These are phyloP conservation scores for Notholithocarpus densiflorus DNA, from an alignment of 306 rosid species.

Conservation along the genomic window DNA sequence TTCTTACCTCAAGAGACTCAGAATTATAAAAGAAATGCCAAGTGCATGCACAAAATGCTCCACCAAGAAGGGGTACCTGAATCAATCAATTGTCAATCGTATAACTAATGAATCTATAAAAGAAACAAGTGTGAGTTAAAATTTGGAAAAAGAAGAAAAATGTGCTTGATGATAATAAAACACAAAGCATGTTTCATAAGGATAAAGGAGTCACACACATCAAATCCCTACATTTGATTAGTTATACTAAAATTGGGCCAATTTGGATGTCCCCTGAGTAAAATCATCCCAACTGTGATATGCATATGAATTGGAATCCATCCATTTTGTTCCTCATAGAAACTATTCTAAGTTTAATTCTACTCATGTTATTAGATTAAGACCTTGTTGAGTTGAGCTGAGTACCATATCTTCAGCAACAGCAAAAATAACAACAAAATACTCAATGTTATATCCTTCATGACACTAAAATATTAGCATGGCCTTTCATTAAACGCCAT, in stretches of 20 bases:
- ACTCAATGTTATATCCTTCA: neutral
- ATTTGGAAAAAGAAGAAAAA: neutral
- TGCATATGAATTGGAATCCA: neutral
- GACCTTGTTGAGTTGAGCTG: neutral
- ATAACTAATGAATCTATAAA: neutral
- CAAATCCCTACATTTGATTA: neutral
- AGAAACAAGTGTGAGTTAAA: neutral
- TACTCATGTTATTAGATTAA: neutral
- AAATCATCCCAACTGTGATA: neutral
- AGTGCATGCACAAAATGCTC: constrained; percentile 93
- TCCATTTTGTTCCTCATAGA: neutral
- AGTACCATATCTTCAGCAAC: neutral
- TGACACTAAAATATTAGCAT: neutral
- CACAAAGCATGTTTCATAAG: neutral
- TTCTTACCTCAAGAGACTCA: constrained; percentile 73
- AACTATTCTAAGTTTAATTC: neutral
- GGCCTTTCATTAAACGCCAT: neutral
- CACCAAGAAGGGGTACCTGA: constrained; percentile 89
- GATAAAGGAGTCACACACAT: neutral
- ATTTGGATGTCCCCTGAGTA: neutral
- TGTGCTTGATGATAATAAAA: neutral
- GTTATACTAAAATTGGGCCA: neutral
- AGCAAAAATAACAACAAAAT: neutral
- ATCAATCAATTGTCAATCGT: constrained; percentile 14
- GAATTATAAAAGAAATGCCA: constrained; percentile 99